A percentile compares a stretch with the other conserved stretches of the same genome.
These are phyloP conservation scores for Cicer yamashitae DNA, from an alignment of 306 rosid species.

Conservation along the genomic window DNA sequence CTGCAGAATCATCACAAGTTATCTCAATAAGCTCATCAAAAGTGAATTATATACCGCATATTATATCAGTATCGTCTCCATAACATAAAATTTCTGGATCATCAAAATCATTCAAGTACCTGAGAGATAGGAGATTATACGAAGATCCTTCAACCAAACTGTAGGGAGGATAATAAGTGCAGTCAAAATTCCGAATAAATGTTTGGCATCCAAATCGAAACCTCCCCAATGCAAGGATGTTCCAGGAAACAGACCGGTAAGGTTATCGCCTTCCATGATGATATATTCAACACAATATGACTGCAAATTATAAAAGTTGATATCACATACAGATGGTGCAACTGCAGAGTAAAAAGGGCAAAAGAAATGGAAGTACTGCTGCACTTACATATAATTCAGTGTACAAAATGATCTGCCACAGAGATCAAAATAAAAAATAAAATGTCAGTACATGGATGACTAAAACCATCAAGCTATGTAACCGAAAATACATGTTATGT, in stretches of 20 bases:
- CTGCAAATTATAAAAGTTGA: slow-evolving; percentile 50
- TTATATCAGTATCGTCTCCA: not conserved
- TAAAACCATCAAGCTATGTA: slow-evolving; percentile 2
- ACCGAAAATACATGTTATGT: not conserved
- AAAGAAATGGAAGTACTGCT: slow-evolving; percentile 23
- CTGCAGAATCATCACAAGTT: slow-evolving; percentile 55
- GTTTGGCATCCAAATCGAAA: slow-evolving; percentile 61
- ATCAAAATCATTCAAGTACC: slow-evolving; percentile 49
- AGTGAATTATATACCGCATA: too few species aligned
- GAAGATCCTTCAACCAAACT: slow-evolving; percentile 83
- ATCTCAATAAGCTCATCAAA: not conserved
- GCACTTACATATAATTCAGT: slow-evolving; percentile 79
- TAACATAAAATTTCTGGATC: not conserved
- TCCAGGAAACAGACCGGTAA: slow-evolving; percentile 72
- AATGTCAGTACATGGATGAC: slow-evolving; percentile 39
- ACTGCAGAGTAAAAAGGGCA: not conserved
- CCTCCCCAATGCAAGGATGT: slow-evolving; percentile 62
- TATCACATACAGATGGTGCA: not conserved
- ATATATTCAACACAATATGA: slow-evolving; percentile 81
- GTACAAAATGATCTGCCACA: slow-evolving; percentile 74
- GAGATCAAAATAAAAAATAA: slow-evolving; percentile 24
- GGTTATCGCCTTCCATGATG: slow-evolving; percentile 89
- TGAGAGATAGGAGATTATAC: slow-evolving; percentile 73
- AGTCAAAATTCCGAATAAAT: slow-evolving; percentile 68
- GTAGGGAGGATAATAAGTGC: slow-evolving; percentile 80